Percentiles rank a stretch among this genome's conserved stretches.
Conservation (phyloP, 768 basidiomycete species). For the Exidia glandulosa region DNA sequence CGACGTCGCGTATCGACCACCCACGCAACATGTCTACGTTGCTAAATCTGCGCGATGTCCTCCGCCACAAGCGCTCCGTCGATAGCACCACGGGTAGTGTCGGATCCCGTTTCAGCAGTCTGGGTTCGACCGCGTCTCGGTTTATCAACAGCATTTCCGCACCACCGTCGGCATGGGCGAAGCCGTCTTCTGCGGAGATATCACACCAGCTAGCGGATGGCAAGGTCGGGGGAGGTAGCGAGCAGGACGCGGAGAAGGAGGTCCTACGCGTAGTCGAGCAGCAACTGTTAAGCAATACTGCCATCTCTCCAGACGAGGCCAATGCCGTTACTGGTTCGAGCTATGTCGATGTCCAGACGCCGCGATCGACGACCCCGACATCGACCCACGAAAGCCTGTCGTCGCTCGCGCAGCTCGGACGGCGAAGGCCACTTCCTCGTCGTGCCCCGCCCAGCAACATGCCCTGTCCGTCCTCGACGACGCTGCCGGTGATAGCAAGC, state of each 20-base stretch:
- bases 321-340: too few relatives aligned
- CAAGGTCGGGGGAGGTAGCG: conserved; percentile 26
- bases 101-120: conserved; percentile 4
- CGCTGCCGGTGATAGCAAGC: too few relatives aligned
- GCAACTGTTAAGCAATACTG: neutral
- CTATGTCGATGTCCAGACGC: too few relatives aligned
- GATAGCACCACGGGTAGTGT: conserved; percentile 14
- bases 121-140: conserved; percentile 12
- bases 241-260: conserved; percentile 21
- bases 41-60: conserved; percentile 48
- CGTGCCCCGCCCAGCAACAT: too few relatives aligned
- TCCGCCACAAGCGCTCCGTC: conserved; percentile 39
- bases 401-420: too few relatives aligned
- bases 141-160: conserved; percentile 5
- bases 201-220: conserved; percentile 42
- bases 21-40: conserved; percentile 48
- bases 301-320: too few relatives aligned
- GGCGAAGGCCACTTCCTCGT: too few relatives aligned
- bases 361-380: too few relatives aligned
- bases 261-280: conserved; percentile 31
- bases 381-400: too few relatives aligned
- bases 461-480: too few relatives aligned
- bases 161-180: conserved; percentile 40
- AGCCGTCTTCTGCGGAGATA: conserved; percentile 47
- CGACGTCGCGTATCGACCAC: conserved; percentile 39